These are phyloP conservation scores for Extremus antarcticus DNA, from an alignment of 495 filamentous ascomycete species.

Conservation along the genomic window DNA sequence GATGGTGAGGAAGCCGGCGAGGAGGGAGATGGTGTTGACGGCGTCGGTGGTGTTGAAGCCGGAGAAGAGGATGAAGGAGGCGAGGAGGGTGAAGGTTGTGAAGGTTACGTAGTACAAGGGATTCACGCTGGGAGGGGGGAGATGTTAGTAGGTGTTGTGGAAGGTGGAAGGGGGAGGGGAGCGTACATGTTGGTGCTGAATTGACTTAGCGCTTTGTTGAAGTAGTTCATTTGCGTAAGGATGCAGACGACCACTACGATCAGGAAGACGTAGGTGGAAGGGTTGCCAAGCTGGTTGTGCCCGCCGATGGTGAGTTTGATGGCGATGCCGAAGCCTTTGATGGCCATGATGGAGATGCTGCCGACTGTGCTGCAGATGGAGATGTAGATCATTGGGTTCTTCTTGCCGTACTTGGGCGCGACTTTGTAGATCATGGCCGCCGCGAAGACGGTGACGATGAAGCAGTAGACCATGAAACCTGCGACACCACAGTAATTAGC, in stretches of 20 bases:
- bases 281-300: conserved; percentile 86
- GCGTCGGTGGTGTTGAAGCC: conserved; percentile 94
- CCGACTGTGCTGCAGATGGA: conserved; percentile 96
- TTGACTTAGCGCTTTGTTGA: conserved; percentile 95
- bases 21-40: conserved; percentile 84
- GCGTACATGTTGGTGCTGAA: conserved; percentile 93
- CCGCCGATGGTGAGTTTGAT: conserved; percentile 84
- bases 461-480: conserved; percentile 84
- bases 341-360: conserved; percentile 94
- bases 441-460: conserved; percentile 66
- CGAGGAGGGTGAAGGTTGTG: conserved; percentile 86
- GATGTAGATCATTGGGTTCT: conserved; percentile 88
- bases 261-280: conserved; percentile 92
- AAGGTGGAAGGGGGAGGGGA: not conserved
- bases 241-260: conserved; percentile 90
- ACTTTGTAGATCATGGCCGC: conserved; percentile 92
- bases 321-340: conserved; percentile 95
- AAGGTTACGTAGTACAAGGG: conserved; percentile 99
- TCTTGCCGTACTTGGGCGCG: conserved; percentile 77
- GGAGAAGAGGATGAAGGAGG: conserved; percentile 93
- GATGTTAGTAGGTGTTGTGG: conserved; percentile 1
- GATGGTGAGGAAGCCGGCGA: conserved; percentile 91
- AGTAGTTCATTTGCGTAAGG: conserved; percentile 98
- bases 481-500: not conserved
- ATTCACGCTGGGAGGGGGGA: conserved; percentile 62